A percentile compares a stretch with the other conserved stretches of the same genome.
Conservation (phyloP, 495 filamentous ascomycete species). For the Neurospora sp. region DNA sequence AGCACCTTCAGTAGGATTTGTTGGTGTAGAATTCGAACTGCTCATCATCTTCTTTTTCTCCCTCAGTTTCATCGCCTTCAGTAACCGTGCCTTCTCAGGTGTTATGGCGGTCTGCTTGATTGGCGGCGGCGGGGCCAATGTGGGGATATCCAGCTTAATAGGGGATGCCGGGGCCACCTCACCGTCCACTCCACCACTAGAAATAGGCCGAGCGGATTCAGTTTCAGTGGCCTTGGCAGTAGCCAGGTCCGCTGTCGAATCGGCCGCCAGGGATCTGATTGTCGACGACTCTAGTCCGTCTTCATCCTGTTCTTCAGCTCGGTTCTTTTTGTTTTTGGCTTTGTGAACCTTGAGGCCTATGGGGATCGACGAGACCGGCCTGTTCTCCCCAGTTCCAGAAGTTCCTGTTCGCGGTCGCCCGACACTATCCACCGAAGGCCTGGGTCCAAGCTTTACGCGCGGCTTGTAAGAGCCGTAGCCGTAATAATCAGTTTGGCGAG, state of each 20-base stretch:
- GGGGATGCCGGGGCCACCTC: slow-evolving; percentile 43
- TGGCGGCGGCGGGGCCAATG: slow-evolving; percentile 18
- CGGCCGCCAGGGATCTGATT: slow-evolving; percentile 6
- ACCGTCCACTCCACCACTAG: slow-evolving; percentile 32
- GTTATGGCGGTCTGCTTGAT: slow-evolving; percentile 56
- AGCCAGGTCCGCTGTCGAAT: slow-evolving; percentile 10
- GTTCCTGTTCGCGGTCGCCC: slow-evolving; percentile 53
- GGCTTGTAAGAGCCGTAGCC: slow-evolving; percentile 48
- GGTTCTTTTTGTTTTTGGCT: slow-evolving; percentile 30
- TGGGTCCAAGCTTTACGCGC: slow-evolving; percentile 75
- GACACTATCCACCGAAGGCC: slow-evolving; percentile 61
- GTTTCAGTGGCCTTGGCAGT: slow-evolving; percentile 9
- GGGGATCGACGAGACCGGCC: slow-evolving; percentile 63
- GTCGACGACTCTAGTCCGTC: slow-evolving; percentile 12
- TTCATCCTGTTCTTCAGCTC: slow-evolving; percentile 22
- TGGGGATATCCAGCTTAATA: slow-evolving; percentile 31
- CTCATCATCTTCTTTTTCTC: slow-evolving; percentile 59
- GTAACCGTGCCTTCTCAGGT: slow-evolving; percentile 79
- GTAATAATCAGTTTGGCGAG: slow-evolving; percentile 45
- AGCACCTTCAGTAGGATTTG: slow-evolving; percentile 2
- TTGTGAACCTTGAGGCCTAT: slow-evolving; percentile 40
- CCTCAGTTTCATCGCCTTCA: slow-evolving; percentile 86
- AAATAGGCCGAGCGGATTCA: slow-evolving; percentile 25
- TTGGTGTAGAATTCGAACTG: slow-evolving; percentile 5
- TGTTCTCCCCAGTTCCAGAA: slow-evolving; percentile 37